A percentile compares a stretch with the other conserved stretches of the same genome.
These are phyloP conservation scores for Mucor mucedo DNA, from an alignment of 371 early-diverging fungal genomes.

Conservation along the genomic window DNA sequence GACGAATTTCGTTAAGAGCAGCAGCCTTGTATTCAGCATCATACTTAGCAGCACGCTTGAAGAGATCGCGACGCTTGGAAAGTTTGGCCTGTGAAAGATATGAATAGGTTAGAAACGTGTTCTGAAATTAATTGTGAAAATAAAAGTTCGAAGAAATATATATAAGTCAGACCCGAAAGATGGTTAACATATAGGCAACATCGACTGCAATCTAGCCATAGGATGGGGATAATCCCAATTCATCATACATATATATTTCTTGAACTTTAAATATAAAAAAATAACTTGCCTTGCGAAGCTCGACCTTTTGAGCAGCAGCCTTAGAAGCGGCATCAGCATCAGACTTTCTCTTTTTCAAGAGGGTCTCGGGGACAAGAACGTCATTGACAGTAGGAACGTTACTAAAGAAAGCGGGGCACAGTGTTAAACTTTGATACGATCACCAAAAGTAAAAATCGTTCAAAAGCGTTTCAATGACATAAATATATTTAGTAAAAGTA, in stretches of 20 bases:
- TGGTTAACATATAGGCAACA: conserved; percentile 66
- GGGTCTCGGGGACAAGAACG: conserved; percentile 91
- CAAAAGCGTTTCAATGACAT: conserved; percentile 14
- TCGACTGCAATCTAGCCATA: conserved; percentile 49
- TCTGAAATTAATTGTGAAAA: not conserved
- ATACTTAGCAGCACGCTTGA: conserved; percentile 98
- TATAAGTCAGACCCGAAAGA: conserved; percentile 75
- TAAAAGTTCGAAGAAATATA: not conserved
- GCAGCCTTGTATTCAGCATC: conserved; percentile 91
- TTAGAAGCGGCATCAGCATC: conserved; percentile 84
- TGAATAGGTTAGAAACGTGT: not conserved
- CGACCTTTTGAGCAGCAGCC: conserved; percentile 66
- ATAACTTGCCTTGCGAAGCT: conserved; percentile 67
- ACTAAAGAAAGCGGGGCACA: conserved; percentile 29
- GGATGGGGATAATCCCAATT: conserved; percentile 22
- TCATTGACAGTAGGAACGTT: conserved; percentile 68
- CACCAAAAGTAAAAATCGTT: conserved; percentile 12
- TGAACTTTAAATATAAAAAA: not conserved
- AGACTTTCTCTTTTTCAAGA: conserved; percentile 96
- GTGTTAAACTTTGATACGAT: conserved; percentile 4
- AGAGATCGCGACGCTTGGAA: conserved; percentile 90
- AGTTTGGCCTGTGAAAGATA: conserved; percentile 66
- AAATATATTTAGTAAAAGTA: conserved; percentile 14
- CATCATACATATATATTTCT: conserved; percentile 17
- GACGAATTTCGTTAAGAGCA: conserved; percentile 89